Evolutionary conservation across 2,329 filamentous ascomycete species (phyloP), one percentile per base, ranked within the genome.

Genomic region (Cyanodermella asteris): DNA sequence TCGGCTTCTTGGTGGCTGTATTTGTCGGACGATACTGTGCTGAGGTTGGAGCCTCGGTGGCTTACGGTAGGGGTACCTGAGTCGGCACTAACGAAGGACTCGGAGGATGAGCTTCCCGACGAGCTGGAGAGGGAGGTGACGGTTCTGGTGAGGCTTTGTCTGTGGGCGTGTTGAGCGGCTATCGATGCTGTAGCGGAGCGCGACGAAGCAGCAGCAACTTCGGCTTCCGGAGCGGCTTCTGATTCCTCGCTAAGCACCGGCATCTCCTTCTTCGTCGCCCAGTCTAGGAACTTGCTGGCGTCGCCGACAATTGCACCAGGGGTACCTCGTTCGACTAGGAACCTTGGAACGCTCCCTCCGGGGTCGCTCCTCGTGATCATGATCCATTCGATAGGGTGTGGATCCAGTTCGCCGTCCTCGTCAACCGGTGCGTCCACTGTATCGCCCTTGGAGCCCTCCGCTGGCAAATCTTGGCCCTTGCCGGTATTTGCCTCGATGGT

Each of bases 341-440:
- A 91, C 9, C 76, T 64, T 1, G 81, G 81, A 11, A 91, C 81
- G 30, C 69, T 84, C 26, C 81, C 81, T 7, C 81, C 81, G 3
- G 81, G 80, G 38, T 91, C 80, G 43, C 75, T 84, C 24, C 81
- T 61, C 2, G 80, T 91, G 11, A 91, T 67, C 81, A 91, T 91
- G 31, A 87, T 64, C 81, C 81, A 91, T 45, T 91, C 81, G 2
- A 91, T 61, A 1, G 70, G 67, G 34, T 71, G 72, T 6, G 51
- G 46, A 34, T 70, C 64, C 3, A 53, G 48, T 17, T 62, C 54
- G n/a, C 50, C 46, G 1, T 42, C 23, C 13, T 31, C 28, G 9
- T 31, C 32, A 10, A 42, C 38, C 5, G 38, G 40, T 4, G 36
- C 38, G 25, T 38, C 28, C 20, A 32, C 36, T 8, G 34, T 34